Percentiles rank a stretch among this genome's conserved stretches.
These are phyloP conservation scores for Polygonum maritimum DNA, from an alignment of 148 eudicot genomes.

Conservation along the genomic window DNA sequence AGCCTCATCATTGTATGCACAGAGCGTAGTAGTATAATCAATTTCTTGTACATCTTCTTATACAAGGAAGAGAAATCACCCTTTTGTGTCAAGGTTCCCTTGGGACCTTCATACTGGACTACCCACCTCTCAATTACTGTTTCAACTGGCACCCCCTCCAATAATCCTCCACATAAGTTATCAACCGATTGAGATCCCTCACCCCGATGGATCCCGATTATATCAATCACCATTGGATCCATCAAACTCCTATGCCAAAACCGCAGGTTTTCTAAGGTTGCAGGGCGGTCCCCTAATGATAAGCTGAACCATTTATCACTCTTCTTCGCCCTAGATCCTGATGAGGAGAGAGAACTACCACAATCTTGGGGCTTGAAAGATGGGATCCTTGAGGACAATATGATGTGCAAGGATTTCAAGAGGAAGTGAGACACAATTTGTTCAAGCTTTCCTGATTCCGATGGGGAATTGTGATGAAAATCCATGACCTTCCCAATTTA, in stretches of 20 bases:
- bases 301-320: slow-evolving; percentile 90
- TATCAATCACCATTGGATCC: slow-evolving; percentile 93
- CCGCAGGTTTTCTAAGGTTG: slow-evolving; percentile 67
- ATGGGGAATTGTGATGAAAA: slow-evolving; percentile 39
- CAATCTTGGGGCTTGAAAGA: slow-evolving; percentile 35
- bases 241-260: slow-evolving; percentile 74
- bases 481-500: slow-evolving; percentile 37
- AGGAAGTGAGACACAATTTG: slow-evolving; percentile 82
- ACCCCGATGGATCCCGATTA: slow-evolving; percentile 55
- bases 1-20: slow-evolving; percentile 76
- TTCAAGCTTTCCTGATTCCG: slow-evolving; percentile 61
- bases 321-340: slow-evolving; percentile 36
- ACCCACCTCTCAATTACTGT: slow-evolving; percentile 93
- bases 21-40: slow-evolving; percentile 76
- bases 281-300: slow-evolving; percentile 77
- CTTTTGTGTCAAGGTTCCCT: slow-evolving; percentile 29
- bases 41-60: slow-evolving; percentile 84
- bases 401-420: slow-evolving; percentile 65
- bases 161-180: slow-evolving; percentile 20
- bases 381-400: slow-evolving; percentile 87
- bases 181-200: slow-evolving; percentile 18
- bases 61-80: slow-evolving; percentile 49
- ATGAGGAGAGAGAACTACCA: slow-evolving; percentile 23
- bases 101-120: slow-evolving; percentile 63
- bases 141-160: slow-evolving; percentile 38